These are phyloP conservation scores for Volvox carteri DNA, from an alignment of 163 green algal genomes.

Conservation along the genomic window DNA sequence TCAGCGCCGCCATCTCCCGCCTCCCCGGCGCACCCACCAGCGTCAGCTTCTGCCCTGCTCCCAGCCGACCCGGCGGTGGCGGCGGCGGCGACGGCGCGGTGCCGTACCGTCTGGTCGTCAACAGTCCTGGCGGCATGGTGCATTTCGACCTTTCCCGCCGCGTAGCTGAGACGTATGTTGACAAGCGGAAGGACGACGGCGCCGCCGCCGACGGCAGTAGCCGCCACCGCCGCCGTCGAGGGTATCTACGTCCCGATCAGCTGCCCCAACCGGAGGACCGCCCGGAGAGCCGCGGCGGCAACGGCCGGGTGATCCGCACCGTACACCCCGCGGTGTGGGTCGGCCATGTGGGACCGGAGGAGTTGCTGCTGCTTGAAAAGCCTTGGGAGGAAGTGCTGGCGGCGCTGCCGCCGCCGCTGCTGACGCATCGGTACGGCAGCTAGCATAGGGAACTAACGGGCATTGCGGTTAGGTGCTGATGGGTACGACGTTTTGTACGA, in stretches of 20 bases:
- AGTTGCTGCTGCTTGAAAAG: constrained; percentile 75
- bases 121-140: constrained; percentile 70
- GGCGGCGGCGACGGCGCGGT: not conserved
- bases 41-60: constrained; percentile 67
- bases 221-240: not conserved
- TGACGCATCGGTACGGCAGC: constrained; percentile 77
- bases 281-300: constrained; percentile 56
- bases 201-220: not conserved
- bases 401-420: constrained; percentile 75
- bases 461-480: too few relatives aligned
- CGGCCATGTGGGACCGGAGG: constrained; percentile 55
- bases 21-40: constrained; percentile 69
- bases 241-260: constrained; percentile 42
- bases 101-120: constrained; percentile 64
- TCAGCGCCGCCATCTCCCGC: constrained; percentile 21
- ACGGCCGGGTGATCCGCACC: constrained; percentile 66
- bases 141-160: constrained; percentile 68
- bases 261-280: not conserved
- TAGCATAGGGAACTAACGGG: not conserved
- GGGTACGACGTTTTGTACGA: too few relatives aligned
- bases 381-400: constrained; percentile 76
- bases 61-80: not conserved
- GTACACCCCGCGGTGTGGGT: constrained; percentile 69
- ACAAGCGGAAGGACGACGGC: not conserved
- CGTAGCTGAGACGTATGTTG: constrained; percentile 33